A percentile compares a stretch with the other conserved stretches of the same genome.
These are phyloP conservation scores for Rhodotorula babjevae DNA, from an alignment of 768 basidiomycete genomes.

Conservation along the genomic window DNA sequence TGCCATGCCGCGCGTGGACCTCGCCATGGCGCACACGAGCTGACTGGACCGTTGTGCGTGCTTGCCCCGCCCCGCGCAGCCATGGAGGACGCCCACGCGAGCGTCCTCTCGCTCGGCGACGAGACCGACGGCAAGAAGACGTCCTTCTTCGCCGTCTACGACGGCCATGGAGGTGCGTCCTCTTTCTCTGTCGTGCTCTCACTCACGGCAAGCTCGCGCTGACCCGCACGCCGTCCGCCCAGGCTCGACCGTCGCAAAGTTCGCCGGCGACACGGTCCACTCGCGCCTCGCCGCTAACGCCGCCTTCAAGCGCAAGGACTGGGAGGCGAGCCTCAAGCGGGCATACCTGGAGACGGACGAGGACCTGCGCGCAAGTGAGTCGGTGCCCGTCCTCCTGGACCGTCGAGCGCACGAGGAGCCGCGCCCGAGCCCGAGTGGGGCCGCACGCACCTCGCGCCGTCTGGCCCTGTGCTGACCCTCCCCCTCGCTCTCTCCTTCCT, in stretches of 20 bases:
- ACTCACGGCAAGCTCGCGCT: too few species aligned
- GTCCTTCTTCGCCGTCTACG: constrained; percentile 93
- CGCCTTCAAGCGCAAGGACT: constrained; percentile 64
- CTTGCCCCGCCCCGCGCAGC: constrained; percentile 51
- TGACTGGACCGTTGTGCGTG: background rate
- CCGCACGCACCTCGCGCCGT: too few species aligned
- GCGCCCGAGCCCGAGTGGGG: constrained; percentile 43
- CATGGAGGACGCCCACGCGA: constrained; percentile 90
- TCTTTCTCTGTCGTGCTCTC: background rate
- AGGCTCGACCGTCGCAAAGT: constrained; percentile 82
- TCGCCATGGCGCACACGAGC: background rate
- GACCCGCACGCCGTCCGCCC: background rate
- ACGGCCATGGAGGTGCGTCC: constrained; percentile 87
- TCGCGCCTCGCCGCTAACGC: constrained; percentile 69
- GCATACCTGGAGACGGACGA: constrained; percentile 93
- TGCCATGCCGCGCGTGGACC: background rate
- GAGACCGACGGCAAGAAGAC: constrained; percentile 32
- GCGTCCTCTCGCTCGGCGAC: constrained; percentile 38
- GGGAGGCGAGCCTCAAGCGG: constrained; percentile 70
- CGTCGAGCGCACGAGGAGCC: too few species aligned
- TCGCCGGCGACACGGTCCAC: constrained; percentile 78
- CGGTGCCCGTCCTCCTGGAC: background rate
- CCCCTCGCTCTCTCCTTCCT: too few species aligned
- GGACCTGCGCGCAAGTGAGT: constrained; percentile 73
- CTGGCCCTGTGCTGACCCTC: too few species aligned